Percentiles rank a stretch among this genome's conserved stretches.
These are phyloP conservation scores for Akebia trifoliata DNA, from an alignment of 164 flowering plant species.

Conservation along the genomic window DNA sequence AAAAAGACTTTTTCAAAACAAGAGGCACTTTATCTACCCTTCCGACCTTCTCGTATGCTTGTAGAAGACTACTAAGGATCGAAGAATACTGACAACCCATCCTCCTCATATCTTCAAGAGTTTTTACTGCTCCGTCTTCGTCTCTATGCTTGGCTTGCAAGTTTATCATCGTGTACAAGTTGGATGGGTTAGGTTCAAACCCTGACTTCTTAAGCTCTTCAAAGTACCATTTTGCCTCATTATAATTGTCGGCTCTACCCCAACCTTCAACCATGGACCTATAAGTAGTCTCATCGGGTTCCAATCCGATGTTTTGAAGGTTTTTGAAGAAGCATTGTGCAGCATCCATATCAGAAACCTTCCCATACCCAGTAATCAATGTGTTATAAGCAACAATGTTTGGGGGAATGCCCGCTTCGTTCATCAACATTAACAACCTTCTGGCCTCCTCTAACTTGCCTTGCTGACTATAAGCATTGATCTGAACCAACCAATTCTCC, in stretches of 20 bases:
- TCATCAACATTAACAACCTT: constrained; percentile 43
- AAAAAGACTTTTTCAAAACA: constrained; percentile 51
- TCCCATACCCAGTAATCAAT: constrained; percentile 87
- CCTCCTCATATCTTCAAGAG: constrained; percentile 62
- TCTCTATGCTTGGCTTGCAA: constrained; percentile 64
- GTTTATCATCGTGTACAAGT: constrained; percentile 70
- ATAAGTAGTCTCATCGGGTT: constrained; percentile 86
- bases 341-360: constrained; percentile 52
- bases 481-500: constrained; percentile 85
- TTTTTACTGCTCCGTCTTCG: constrained; percentile 55
- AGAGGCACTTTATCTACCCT: constrained; percentile 53
- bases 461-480: constrained; percentile 86
- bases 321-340: constrained; percentile 42
- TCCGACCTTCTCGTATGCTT: constrained; percentile 69
- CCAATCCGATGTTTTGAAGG: constrained; percentile 42
- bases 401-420: constrained; percentile 50
- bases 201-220: constrained; percentile 55
- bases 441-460: constrained; percentile 78
- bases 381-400: constrained; percentile 81
- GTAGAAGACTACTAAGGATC: constrained; percentile 66
- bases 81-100: constrained; percentile 80
- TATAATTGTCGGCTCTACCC: constrained; percentile 64
- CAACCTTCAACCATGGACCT: constrained; percentile 95
- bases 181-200: constrained; percentile 68
- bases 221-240: constrained; percentile 53